Evolutionary conservation across 805 yeast genomes (phyloP), one percentile per base, ranked within the genome.

Genomic region (Saturnispora hagleri): DNA sequence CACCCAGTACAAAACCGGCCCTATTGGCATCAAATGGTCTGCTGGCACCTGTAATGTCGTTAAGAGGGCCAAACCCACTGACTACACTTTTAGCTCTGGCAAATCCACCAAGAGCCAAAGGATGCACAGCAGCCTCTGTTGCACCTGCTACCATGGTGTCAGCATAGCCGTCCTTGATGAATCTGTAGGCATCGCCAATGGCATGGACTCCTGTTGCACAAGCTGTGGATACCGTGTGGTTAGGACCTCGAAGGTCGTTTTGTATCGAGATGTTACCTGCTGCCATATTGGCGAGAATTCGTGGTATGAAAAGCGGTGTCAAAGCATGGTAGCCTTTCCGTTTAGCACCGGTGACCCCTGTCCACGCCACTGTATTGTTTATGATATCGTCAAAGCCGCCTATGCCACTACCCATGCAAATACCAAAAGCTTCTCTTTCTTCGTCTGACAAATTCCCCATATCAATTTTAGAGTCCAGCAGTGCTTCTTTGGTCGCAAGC

Each of bases 141-240:
- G 97, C 95, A n/a, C 99, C 99, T 8, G 96, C 93, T 9, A 93
- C 74, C 81, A 90, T 86, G 4, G 84, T 87, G 58, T 89, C 84
- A 10, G 91, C 88, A 69, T 86, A 84, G 4, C 87, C 95, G 51
- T 82, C 81, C 54, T 75, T 70, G 53, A 93, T 87, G 60, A 90
- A 83, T 60, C 90, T 79, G 58, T 74, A 78, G 0, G 97, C 97
- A 63, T 93, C 99, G 3, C 98, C 98, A 46, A 93, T 83, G 0
- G 97, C 78, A 62, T 93, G 95, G 28, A 85, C 78, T 0, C 99
- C 99, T 0, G 99, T 89, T 4, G 99, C 96, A 71, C 99, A 93
- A 0, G 99, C 99, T 0, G 98, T 89, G 2, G 96, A 79, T 0
- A 82, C 93, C 0, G 95, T 73, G 62, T 90, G 97, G 43, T 86